These are phyloP conservation scores for Corchorus capsularis DNA, from an alignment of 345 rosid species.

Conservation along the genomic window DNA sequence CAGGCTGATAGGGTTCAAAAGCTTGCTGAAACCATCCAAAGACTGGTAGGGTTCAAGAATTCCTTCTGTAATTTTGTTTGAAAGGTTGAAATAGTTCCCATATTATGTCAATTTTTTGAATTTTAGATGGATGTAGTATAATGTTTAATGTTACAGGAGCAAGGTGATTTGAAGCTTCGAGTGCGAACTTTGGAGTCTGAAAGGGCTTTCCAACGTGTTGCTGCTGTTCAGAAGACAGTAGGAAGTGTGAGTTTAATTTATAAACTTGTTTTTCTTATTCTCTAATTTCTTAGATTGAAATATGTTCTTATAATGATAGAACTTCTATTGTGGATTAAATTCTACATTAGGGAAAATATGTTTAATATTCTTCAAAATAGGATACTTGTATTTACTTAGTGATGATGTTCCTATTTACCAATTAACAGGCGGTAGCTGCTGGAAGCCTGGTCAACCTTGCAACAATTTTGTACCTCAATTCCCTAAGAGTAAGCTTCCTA, in stretches of 20 bases:
- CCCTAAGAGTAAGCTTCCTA: conserved; percentile 66
- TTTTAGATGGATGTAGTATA: neutral
- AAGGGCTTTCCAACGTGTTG: conserved; percentile 96
- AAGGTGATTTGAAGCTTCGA: conserved; percentile 97
- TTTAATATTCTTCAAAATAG: neutral
- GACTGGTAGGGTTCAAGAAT: conserved; percentile 53
- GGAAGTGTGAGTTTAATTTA: conserved; percentile 72
- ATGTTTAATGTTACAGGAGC: conserved; percentile 59
- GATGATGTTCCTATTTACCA: conserved; percentile 20
- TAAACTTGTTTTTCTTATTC: neutral
- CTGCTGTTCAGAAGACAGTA: conserved; percentile 85
- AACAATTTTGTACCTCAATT: conserved; percentile 83
- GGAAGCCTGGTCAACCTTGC: conserved; percentile 95
- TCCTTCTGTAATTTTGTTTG: conserved; percentile 13
- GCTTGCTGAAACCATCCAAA: conserved; percentile 81
- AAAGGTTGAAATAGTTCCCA: neutral
- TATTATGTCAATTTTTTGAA: neutral
- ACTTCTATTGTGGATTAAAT: neutral
- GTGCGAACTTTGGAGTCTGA: conserved; percentile 92
- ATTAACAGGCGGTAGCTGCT: conserved; percentile 87
- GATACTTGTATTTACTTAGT: neutral
- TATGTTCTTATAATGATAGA: neutral
- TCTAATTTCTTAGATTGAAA: neutral
- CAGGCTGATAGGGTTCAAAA: conserved; percentile 95
- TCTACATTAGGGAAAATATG: neutral